Base-by-base conservation (phyloP, 78 protist species). In the Dictyostelium brefeldianum region DNA sequence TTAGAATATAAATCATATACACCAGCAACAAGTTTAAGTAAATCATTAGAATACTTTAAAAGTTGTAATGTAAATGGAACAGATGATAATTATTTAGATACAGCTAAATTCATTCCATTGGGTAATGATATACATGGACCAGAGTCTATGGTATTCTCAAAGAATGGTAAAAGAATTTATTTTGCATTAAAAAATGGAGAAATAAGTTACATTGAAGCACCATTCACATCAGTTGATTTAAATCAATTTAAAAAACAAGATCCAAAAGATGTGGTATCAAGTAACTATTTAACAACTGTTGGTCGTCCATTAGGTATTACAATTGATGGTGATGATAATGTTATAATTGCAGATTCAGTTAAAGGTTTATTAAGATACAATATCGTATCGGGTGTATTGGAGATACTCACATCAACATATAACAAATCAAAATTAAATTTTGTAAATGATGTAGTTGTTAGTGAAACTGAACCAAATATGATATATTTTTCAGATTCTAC, bases 281-380 rank as follows among this genome's bases (percentile, higher is more conserved):
- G 22, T 2, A 67, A 67, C 12, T n/a, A 18, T 9, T 11, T 56
- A 11, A 5, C 27, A 20, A 73, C 74, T 1, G 74, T 20, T 77
- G 93, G 93, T 31, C 9, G 93, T 11, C 85, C 93, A 48, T 57
- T 87, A 6, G 93, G 93, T 20, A n/a, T 87, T 17, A 12, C 69
- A n/a, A 17, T 87, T 11, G 93, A 87, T 77, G 31, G 27, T 18
- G 84, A 87, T 18, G 93, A 87, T 36, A 74, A 77, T 77, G 36
- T 87, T 3, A 25, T 87, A 27, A 65, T 87, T 17, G 93, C 93
- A 1, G 93, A 87, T 36, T 10, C 93, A 18, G 78, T 87, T 1
- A 87, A 87, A 51, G 93, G 93, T 51, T n/a, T 87, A 48, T 65
- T 87, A 43, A 56, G 36, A 27, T 17, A 50, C 6, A 67, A 87